phyloP scores from a whole-genome alignment of 2,329 filamentous ascomycete genomes.

The Botrytis porri region DNA sequence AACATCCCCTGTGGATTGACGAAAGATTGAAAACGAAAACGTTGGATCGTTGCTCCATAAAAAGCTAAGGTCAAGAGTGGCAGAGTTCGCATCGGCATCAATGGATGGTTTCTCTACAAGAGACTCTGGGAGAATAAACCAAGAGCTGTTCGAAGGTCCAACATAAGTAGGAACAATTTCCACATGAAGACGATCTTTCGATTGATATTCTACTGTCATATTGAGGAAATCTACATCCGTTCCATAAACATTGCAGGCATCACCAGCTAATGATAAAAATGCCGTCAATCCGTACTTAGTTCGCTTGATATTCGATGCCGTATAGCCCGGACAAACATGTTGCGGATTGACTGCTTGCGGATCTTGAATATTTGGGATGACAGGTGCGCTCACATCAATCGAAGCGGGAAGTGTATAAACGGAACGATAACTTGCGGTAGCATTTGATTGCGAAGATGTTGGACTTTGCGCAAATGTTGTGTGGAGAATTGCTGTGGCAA shows the following conservation, averaged over 20 bases:
- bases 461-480: slow-evolving; percentile 23
- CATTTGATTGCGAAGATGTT: slow-evolving; percentile 19
- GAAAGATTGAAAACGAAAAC: slow-evolving; percentile 65
- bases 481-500: slow-evolving; percentile 22
- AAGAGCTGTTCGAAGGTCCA: slow-evolving; percentile 58
- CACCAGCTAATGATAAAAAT: slow-evolving; percentile 65
- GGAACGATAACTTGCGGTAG: slow-evolving; percentile 27
- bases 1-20: slow-evolving; percentile 58
- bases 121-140: slow-evolving; percentile 64
- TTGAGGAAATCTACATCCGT: slow-evolving; percentile 66
- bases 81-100: slow-evolving; percentile 42
- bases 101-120: slow-evolving; percentile 45
- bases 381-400: slow-evolving; percentile 45
- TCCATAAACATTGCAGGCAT: slow-evolving; percentile 74
- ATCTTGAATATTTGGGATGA: slow-evolving; percentile 63
- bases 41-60: slow-evolving; percentile 53
- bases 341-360: slow-evolving; percentile 56
- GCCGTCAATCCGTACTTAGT: slow-evolving; percentile 60
- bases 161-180: slow-evolving; percentile 67
- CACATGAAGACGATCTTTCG: slow-evolving; percentile 63
- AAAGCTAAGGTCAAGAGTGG: slow-evolving; percentile 52
- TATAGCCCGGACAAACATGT: slow-evolving; percentile 63
- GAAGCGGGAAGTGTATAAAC: slow-evolving; percentile 48
- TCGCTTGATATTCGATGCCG: slow-evolving; percentile 56
- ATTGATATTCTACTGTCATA: slow-evolving; percentile 67